phyloP scores from a whole-genome alignment of 495 filamentous ascomycete genomes.

The Penicillium subrubescens region DNA sequence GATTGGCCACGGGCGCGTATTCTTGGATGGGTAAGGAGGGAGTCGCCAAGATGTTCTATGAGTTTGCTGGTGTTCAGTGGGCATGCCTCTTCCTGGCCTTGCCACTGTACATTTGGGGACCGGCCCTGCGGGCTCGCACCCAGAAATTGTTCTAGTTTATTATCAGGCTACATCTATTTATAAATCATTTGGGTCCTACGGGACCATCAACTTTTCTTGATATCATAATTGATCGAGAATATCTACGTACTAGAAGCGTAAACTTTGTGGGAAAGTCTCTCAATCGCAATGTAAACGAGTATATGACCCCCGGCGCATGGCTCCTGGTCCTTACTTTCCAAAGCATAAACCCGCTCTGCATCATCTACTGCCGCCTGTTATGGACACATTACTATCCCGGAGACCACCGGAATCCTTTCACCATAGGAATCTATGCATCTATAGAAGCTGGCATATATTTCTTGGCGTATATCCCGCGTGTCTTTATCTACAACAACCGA shows the following conservation, averaged over 20 bases:
- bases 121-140: constrained; percentile 31
- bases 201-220: background rate
- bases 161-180: background rate
- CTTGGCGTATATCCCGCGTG: background rate
- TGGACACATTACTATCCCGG: background rate
- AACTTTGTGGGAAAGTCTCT: too few relatives aligned
- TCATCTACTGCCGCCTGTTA: background rate
- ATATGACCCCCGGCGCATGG: background rate
- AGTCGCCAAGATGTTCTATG: constrained; percentile 40
- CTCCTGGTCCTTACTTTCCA: background rate
- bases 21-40: constrained; percentile 37
- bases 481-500: background rate
- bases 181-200: background rate
- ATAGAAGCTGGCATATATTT: background rate
- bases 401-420: background rate
- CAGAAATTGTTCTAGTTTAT: constrained; percentile 17
- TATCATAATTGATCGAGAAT: background rate
- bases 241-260: background rate
- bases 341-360: background rate
- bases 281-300: background rate
- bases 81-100: constrained; percentile 32
- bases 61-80: constrained; percentile 43
- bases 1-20: constrained; percentile 28
- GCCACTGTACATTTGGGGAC: constrained; percentile 38
- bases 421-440: background rate